Percentiles rank a stretch among this genome's conserved stretches.
Evolutionary conservation across 2,329 filamentous ascomycete genomes (phyloP).

Genomic region (Neonectria faginata): DNA sequence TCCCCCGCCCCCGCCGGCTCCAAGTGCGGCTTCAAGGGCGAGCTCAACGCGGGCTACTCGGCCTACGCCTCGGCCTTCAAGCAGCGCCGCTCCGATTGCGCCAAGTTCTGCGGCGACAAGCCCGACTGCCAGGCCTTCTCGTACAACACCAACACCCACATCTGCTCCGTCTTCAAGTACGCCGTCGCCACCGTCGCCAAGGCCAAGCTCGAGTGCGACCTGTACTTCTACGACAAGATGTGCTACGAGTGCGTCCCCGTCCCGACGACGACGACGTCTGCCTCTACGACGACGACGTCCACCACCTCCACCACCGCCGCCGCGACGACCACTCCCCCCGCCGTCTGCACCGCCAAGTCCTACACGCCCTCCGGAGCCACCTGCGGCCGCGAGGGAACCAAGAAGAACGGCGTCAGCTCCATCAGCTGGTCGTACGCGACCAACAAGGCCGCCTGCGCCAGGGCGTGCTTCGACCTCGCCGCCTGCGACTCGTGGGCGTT

Average conservation of each 20-base stretch:
- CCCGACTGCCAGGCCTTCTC: neutral
- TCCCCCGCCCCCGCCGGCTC: neutral
- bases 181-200: neutral
- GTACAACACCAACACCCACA: neutral
- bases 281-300: neutral
- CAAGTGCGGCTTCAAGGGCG: neutral
- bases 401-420: conserved; percentile 4
- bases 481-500: conserved; percentile 1
- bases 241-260: neutral
- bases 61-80: neutral
- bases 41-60: neutral
- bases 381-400: neutral
- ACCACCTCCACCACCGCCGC: neutral
- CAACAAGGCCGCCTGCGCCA: neutral
- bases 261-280: neutral
- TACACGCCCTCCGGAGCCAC: neutral
- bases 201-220: neutral
- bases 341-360: neutral
- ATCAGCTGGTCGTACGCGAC: neutral
- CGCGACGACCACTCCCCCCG: neutral
- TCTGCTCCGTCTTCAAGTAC: neutral
- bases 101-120: neutral
- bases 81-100: neutral
- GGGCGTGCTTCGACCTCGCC: neutral
- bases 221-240: conserved; percentile 2